A percentile compares a stretch with the other conserved stretches of the same genome.
These are phyloP conservation scores for Nidularia pulvinata DNA, from an alignment of 768 basidiomycete species.

Conservation along the genomic window DNA sequence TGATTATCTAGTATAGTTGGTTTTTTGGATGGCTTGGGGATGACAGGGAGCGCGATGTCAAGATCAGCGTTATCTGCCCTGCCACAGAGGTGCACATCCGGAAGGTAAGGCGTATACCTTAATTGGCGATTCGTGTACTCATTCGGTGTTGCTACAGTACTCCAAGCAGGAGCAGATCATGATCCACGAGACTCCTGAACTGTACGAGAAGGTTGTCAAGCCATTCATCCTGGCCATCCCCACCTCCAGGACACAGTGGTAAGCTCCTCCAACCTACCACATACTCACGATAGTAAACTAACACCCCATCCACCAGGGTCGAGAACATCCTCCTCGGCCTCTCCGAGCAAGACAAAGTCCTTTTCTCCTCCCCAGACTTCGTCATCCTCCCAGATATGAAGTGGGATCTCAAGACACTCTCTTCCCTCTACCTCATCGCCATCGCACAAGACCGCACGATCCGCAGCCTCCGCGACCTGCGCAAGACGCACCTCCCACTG, in stretches of 20 bases:
- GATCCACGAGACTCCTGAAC: slow-evolving; percentile 80
- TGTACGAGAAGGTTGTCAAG: slow-evolving; percentile 70
- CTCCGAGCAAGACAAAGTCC: slow-evolving; percentile 73
- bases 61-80: slow-evolving; percentile 84
- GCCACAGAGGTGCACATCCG: slow-evolving; percentile 89
- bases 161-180: slow-evolving; percentile 69
- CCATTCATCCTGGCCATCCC: slow-evolving; percentile 84
- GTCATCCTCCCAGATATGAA: slow-evolving; percentile 95
- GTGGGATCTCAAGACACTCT: slow-evolving; percentile 83
- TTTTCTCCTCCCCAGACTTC: slow-evolving; percentile 66
- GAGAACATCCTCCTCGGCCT: slow-evolving; percentile 77
- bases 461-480: slow-evolving; percentile 76
- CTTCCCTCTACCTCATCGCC: slow-evolving; percentile 84
- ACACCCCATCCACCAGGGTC: slow-evolving; percentile 54
- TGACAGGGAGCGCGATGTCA: slow-evolving; percentile 58
- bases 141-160: slow-evolving; percentile 47
- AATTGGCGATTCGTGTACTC: too few relatives aligned
- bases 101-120: slow-evolving; percentile 47
- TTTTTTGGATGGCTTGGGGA: slow-evolving; percentile 66
- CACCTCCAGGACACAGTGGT: slow-evolving; percentile 82
- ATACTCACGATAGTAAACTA: not conserved
- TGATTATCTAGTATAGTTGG: slow-evolving; percentile 70
- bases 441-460: slow-evolving; percentile 65
- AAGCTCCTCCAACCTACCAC: slow-evolving; percentile 6
- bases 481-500: slow-evolving; percentile 59